Conservation (phyloP, 306 rosid species). For the Vigna reflexopilosa region DNA sequence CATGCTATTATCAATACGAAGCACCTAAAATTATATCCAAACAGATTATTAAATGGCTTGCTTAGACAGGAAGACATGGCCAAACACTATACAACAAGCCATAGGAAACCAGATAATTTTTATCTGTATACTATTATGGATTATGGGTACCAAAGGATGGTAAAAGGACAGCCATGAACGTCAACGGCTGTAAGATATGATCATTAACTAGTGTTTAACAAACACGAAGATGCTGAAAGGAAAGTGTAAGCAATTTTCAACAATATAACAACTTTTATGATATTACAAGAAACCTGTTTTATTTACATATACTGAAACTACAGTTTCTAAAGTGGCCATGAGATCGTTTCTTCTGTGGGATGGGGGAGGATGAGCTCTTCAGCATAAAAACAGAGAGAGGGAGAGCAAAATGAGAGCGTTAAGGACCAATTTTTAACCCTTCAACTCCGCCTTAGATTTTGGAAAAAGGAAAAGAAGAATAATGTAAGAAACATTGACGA, state of each 20-base stretch:
- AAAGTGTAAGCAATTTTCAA: neutral
- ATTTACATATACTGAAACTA: constrained; percentile 3
- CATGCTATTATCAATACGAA: neutral
- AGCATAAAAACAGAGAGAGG: no score
- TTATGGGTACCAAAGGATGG: constrained; percentile 9
- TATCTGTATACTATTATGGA: neutral
- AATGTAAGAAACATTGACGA: neutral
- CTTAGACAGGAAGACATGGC: neutral
- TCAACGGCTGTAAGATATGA: neutral
- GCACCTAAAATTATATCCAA: constrained; percentile 24
- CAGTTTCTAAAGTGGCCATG: neutral
- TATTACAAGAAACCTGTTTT: neutral
- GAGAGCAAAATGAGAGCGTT: neutral
- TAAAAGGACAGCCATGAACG: neutral
- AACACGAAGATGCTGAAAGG: constrained; percentile 1
- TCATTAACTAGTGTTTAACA: constrained; percentile 3
- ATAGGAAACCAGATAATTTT: neutral
- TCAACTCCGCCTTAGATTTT: neutral
- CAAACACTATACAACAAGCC: neutral
- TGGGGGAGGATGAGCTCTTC: neutral
- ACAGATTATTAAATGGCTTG: constrained; percentile 4
- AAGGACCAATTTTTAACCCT: neutral
- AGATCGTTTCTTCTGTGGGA: neutral
- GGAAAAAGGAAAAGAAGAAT: neutral
- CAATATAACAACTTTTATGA: neutral